These are phyloP conservation scores for Rhizoctonia solani DNA, from an alignment of 1,284 basidiomycete genomes.

Conservation along the genomic window DNA sequence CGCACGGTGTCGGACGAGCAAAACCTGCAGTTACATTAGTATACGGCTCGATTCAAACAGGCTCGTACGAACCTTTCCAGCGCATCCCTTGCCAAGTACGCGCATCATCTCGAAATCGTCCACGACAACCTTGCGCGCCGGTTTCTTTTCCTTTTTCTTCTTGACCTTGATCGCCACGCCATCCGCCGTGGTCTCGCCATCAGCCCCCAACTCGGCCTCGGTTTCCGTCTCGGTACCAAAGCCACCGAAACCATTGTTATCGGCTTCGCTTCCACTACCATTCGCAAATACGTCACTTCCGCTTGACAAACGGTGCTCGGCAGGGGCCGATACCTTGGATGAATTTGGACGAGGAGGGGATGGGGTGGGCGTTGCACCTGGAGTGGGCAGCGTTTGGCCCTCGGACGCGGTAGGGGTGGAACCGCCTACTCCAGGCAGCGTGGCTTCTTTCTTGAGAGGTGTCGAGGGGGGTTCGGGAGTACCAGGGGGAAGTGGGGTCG, in stretches of 20 bases:
- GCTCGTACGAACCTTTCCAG: constrained; percentile 69
- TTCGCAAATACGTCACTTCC: constrained; percentile 8
- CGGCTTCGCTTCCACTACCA: neutral
- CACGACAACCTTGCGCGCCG: constrained; percentile 67
- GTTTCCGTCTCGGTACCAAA: constrained; percentile 25
- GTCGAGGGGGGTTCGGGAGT: constrained; percentile 17
- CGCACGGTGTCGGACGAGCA: constrained; percentile 79
- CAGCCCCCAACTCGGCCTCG: constrained; percentile 38
- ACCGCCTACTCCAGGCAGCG: neutral
- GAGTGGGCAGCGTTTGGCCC: constrained; percentile 22
- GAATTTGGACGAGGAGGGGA: neutral
- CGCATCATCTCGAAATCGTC: constrained; percentile 96
- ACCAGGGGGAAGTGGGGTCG: constrained; percentile 13
- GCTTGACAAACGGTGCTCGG: constrained; percentile 17
- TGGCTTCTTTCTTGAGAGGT: constrained; percentile 7
- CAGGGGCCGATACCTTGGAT: neutral
- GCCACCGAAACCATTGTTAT: constrained; percentile 16
- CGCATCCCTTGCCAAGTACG: constrained; percentile 94
- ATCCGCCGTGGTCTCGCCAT: constrained; percentile 33
- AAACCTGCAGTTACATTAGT: constrained; percentile 51
- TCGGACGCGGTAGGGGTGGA: constrained; percentile 13
- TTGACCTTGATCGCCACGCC: constrained; percentile 54
- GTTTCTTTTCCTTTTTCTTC: constrained; percentile 41
- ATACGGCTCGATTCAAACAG: neutral
- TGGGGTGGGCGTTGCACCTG: constrained; percentile 13